Base-by-base conservation (phyloP, 331 rosid genomes). In the Rosa hybrid region DNA sequence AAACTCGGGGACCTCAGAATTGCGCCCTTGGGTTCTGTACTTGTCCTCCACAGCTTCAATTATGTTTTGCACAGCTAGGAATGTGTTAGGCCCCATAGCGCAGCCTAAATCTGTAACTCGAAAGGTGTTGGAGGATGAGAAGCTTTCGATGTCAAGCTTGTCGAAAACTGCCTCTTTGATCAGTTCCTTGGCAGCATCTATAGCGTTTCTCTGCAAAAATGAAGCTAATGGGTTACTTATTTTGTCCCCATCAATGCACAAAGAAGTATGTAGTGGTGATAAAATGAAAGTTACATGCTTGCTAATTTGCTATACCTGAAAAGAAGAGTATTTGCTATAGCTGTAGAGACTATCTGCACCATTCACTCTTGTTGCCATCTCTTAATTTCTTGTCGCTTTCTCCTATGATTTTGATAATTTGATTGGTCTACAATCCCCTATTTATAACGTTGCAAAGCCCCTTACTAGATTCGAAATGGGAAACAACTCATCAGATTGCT, bases 21-120 rank as follows among this genome's bases (percentile, higher is more conserved):
- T 53, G 72, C 39, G 64, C 72, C 70, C 70, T 14, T 62, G 74
- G 16, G 3, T 27, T 48, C 41, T 56, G 2, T 20, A 60, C 77
- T 70, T 76, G 50, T 14, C 13, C 14, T 82, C 77, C 45, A 82
- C 23, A 5, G 78, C 80, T 13, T 77, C 85, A 18, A 78, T 13
- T 65, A 78, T 68, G 72, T 59, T 78, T 68, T 74, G 77, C 72
- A 74, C 71, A 11, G 80, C 80, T 0, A 34, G 10, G 53, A 83
- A 78, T 17, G 86, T 83, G 83, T 83, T 83, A 1, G 86, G 86
- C 64, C 86, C 86, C 0, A 39, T 39, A 0, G 86, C 50, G 64
- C 84, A 81, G 41, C 84, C 84, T 21, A 80, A 65, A 73, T 80
- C 83, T 16, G 79, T 30, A 18, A 80, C 72, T 49, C 39, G 39